Conservation (phyloP, 192 early-diverging fungal genomes). For the Funneliformis geosporum region DNA sequence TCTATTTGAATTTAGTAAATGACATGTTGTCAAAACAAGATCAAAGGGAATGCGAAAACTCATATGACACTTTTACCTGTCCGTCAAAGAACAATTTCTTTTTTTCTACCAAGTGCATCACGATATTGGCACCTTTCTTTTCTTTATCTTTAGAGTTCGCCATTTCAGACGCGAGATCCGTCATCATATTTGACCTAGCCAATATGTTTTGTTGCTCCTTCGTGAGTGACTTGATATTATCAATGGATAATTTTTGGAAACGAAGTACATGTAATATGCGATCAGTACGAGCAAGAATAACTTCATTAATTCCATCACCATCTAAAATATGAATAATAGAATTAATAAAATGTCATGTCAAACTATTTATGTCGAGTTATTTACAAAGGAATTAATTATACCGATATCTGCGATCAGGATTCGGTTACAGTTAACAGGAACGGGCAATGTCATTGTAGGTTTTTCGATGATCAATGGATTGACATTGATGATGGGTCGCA, state of each 20-base stretch:
- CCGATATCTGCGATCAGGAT: conserved; percentile 60
- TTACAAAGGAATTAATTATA: conserved; percentile 12
- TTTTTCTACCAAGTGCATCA: conserved; percentile 43
- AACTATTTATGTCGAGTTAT: not conserved
- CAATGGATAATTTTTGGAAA: conserved; percentile 34
- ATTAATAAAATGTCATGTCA: not conserved
- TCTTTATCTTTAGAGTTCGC: not conserved
- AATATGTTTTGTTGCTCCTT: conserved; percentile 2
- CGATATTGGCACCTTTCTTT: not conserved
- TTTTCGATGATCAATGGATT: conserved; percentile 35
- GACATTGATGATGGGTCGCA: conserved; percentile 8
- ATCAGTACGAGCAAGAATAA: conserved; percentile 59
- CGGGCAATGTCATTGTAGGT: conserved; percentile 49
- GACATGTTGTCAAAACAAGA: no score
- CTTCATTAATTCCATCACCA: conserved; percentile 55
- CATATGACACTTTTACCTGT: conserved; percentile 41
- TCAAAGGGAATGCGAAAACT: not conserved
- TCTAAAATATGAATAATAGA: conserved; percentile 39
- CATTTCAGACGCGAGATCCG: conserved; percentile 13
- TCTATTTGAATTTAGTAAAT: conserved; percentile 36
- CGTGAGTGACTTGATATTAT: not conserved
- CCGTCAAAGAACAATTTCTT: conserved; percentile 57
- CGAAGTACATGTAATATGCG: conserved; percentile 54
- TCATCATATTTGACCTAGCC: not conserved
- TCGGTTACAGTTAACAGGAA: conserved; percentile 61